Evolutionary conservation across 2,329 filamentous ascomycete species (phyloP).

Genomic region (Polytolypa hystricis): DNA sequence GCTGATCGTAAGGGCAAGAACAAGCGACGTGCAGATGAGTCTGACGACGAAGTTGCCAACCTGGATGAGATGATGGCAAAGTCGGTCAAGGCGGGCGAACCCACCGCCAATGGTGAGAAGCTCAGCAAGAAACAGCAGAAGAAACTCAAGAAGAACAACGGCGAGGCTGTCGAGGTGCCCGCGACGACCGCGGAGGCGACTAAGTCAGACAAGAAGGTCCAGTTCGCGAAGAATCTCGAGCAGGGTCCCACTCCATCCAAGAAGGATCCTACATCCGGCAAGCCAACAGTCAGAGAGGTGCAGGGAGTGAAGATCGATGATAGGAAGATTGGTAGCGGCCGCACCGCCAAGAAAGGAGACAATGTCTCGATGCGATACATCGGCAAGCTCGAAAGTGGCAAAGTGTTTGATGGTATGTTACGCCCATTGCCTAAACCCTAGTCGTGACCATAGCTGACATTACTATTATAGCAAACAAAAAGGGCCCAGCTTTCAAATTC

Average conservation of each 20-base stretch:
- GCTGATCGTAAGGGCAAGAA: constrained; percentile 61
- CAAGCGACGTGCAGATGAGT: constrained; percentile 75
- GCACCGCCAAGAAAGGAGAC: constrained; percentile 79
- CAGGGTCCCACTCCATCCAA: constrained; percentile 74
- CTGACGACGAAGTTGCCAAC: constrained; percentile 46
- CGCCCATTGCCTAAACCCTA: background rate
- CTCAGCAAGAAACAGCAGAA: constrained; percentile 94
- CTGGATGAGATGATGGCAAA: constrained; percentile 83
- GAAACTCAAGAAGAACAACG: constrained; percentile 98
- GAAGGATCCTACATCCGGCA: constrained; percentile 40
- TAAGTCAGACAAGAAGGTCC: constrained; percentile 84
- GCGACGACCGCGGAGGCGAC: constrained; percentile 45
- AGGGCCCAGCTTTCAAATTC: constrained; percentile 94
- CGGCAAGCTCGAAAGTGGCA: constrained; percentile 87
- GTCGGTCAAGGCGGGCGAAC: constrained; percentile 43
- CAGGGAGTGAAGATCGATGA: constrained; percentile 90
- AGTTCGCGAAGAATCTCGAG: constrained; percentile 98
- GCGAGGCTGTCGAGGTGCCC: constrained; percentile 57
- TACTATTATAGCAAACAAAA: constrained; percentile 76
- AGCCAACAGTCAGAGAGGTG: constrained; percentile 63
- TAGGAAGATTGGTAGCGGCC: constrained; percentile 80
- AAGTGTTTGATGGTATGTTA: constrained; percentile 80
- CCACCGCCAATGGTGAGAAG: constrained; percentile 53
- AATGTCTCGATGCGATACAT: constrained; percentile 94
- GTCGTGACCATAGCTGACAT: constrained; percentile 4